Evolutionary conservation across 306 rosid species (phyloP), one percentile per base, ranked within the genome.

Genomic region (Vigna angularis): DNA sequence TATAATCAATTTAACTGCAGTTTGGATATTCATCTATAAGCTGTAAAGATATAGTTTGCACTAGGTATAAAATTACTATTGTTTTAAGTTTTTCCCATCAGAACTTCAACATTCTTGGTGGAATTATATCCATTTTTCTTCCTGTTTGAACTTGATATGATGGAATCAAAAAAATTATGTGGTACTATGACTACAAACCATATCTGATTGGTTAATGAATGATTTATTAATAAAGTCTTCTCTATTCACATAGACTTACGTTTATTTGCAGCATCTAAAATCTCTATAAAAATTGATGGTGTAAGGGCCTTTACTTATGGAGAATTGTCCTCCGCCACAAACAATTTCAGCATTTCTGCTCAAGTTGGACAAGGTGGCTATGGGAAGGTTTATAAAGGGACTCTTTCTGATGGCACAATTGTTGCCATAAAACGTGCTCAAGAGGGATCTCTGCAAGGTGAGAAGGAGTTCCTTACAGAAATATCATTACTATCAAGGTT

Each of bases 341-440:
- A 86, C 86, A 86, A 83, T 44, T 93, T 93, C 82, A 82, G 85
- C 79, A 80, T 34, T 78, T 86, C 96, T 47, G 74, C 84, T 74
- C 89, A 83, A 85, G 87, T 81, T 69, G 97, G 97, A 50, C 92
- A 90, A 76, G 96, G 97, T 11, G 97, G 97, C 38, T 93, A 93
- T 62, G 97, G 97, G 40, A 93, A 82, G 81, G 97, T 93, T 22
- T 93, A 93, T 79, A 93, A 62, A 86, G 96, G 97, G 24, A 66
- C 63, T 82, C 89, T 93, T 30, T 51, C 83, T 32, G 92, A 87
- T 40, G 89, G 93, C 78, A 86, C 87, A 1, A 58, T 79, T 66
- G 93, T 89, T 67, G 97, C 97, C 61, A 93, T 93, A 62, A 93
- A 93, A 86, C 96, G 97, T 81, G 97, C 97, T 58, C 96, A 76